A percentile compares a stretch with the other conserved stretches of the same genome.
phyloP scores from a whole-genome alignment of 345 rosid genomes.

The Kernera saxatilis region DNA sequence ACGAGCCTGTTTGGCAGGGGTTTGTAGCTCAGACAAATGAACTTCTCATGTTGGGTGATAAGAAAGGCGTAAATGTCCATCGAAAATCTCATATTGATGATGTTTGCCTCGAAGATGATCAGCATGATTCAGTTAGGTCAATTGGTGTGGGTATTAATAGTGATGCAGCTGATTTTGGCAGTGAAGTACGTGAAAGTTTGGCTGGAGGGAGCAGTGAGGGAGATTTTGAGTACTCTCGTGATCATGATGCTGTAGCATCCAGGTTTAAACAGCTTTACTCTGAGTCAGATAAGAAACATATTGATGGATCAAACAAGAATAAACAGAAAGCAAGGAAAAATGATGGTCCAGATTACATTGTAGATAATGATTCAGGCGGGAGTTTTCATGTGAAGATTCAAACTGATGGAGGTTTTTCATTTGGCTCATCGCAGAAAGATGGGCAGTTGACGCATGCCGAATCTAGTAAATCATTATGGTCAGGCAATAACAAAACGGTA shows the following conservation, averaged over 20 bases:
- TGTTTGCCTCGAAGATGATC: constrained; percentile 76
- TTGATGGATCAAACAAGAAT: constrained; percentile 40
- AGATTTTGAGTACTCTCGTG: constrained; percentile 67
- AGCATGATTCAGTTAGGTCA: constrained; percentile 88
- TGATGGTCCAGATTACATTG: constrained; percentile 36
- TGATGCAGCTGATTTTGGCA: constrained; percentile 91
- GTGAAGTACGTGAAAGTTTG: constrained; percentile 84
- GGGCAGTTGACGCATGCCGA: constrained; percentile 46
- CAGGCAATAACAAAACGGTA: constrained; percentile 46
- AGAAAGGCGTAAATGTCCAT: constrained; percentile 40
- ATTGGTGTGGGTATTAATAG: constrained; percentile 96
- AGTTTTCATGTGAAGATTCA: constrained; percentile 43
- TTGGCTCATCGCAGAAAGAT: constrained; percentile 64
- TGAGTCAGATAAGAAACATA: constrained; percentile 51
- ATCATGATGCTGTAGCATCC: constrained; percentile 53
- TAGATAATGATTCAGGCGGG: constrained; percentile 47
- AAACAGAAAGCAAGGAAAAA: constrained; percentile 46
- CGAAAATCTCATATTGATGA: constrained; percentile 61
- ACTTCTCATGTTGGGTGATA: constrained; percentile 58
- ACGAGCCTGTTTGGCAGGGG: constrained; percentile 96
- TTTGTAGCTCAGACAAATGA: constrained; percentile 87
- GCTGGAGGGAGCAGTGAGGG: constrained; percentile 95
- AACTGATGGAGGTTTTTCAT: constrained; percentile 67
- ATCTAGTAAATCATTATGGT: constrained; percentile 66
- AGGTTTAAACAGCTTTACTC: constrained; percentile 43